A percentile compares a stretch with the other conserved stretches of the same genome.
Evolutionary conservation across 2,329 filamentous ascomycete species (phyloP).

Genomic region (Pestalotiopsis sp.): DNA sequence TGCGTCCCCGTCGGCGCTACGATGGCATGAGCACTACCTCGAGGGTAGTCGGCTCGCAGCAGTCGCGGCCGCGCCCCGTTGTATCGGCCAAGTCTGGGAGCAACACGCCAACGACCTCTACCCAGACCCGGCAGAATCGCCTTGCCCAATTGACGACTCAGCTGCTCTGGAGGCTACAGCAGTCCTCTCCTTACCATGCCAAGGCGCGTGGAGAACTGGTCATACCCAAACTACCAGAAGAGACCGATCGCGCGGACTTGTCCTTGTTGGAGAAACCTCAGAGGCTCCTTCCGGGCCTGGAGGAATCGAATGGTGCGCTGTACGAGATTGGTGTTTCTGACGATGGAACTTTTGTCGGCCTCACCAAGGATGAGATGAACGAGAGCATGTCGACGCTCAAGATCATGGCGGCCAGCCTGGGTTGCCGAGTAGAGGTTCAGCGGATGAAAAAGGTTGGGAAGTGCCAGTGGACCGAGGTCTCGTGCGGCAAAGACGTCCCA

Average conservation of each 20-base stretch:
- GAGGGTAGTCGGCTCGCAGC: slow-evolving; percentile 32
- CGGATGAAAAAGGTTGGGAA: slow-evolving; percentile 84
- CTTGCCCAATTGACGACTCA: slow-evolving; percentile 94
- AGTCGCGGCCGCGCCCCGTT: slow-evolving; percentile 29
- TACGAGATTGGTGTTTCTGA: slow-evolving; percentile 98
- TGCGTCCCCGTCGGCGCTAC: slow-evolving; percentile 78
- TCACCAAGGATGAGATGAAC: slow-evolving; percentile 88
- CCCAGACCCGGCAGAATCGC: slow-evolving; percentile 77
- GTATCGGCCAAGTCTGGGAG: slow-evolving; percentile 28
- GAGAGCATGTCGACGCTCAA: slow-evolving; percentile 85
- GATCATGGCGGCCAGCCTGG: slow-evolving; percentile 90
- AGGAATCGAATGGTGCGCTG: slow-evolving; percentile 89
- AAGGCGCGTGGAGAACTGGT: slow-evolving; percentile 76
- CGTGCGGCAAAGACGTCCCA: slow-evolving; percentile 31
- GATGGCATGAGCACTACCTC: slow-evolving; percentile 67
- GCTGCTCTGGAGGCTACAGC: slow-evolving; percentile 90
- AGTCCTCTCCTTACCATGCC: slow-evolving; percentile 89
- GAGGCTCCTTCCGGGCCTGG: slow-evolving; percentile 75
- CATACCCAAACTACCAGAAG: slow-evolving; percentile 74
- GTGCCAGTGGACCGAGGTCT: slow-evolving; percentile 70
- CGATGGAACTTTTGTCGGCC: slow-evolving; percentile 85
- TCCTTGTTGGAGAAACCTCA: slow-evolving; percentile 46
- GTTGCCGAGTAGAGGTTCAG: slow-evolving; percentile 81
- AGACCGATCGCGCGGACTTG: slow-evolving; percentile 47
- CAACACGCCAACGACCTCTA: slow-evolving; percentile 44